These are phyloP conservation scores for Kazachstania kunashirensis DNA, from an alignment of 805 yeast species.

Conservation along the genomic window DNA sequence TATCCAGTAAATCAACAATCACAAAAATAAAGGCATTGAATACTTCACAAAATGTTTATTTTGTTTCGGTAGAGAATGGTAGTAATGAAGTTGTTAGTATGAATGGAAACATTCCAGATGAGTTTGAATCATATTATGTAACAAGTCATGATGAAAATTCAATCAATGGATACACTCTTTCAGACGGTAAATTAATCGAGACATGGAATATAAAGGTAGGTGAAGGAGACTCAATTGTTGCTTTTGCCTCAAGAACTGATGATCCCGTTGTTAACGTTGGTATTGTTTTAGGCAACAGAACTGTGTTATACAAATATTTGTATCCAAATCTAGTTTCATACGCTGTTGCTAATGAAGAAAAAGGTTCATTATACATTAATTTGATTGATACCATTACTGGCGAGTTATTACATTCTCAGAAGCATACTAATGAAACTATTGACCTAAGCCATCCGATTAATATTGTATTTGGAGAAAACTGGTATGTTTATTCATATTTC, in stretches of 20 bases:
- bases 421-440: conserved; percentile 34
- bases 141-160: conserved; percentile 15
- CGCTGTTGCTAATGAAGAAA: conserved; percentile 32
- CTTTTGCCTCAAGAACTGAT: conserved; percentile 30
- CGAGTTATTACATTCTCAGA: conserved; percentile 38
- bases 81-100: conserved; percentile 8
- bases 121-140: conserved; percentile 6
- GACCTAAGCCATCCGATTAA: conserved; percentile 37
- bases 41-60: conserved; percentile 7
- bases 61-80: conserved; percentile 12
- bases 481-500: conserved; percentile 63
- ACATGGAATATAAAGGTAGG: conserved; percentile 34
- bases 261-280: conserved; percentile 53
- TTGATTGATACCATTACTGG: conserved; percentile 68
- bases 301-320: conserved; percentile 74
- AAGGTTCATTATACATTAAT: conserved; percentile 35
- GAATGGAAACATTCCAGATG: neutral
- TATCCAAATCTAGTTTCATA: conserved; percentile 57
- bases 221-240: conserved; percentile 32
- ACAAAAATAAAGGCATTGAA: conserved; percentile 3
- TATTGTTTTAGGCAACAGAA: conserved; percentile 53
- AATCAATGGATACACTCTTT: conserved; percentile 22
- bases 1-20: neutral
- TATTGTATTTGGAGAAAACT: conserved; percentile 69
- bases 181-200: conserved; percentile 14